Evolutionary conservation across 495 filamentous ascomycete species (phyloP), one percentile per base, ranked within the genome.

Genomic region (Venustampulla echinocandica): DNA sequence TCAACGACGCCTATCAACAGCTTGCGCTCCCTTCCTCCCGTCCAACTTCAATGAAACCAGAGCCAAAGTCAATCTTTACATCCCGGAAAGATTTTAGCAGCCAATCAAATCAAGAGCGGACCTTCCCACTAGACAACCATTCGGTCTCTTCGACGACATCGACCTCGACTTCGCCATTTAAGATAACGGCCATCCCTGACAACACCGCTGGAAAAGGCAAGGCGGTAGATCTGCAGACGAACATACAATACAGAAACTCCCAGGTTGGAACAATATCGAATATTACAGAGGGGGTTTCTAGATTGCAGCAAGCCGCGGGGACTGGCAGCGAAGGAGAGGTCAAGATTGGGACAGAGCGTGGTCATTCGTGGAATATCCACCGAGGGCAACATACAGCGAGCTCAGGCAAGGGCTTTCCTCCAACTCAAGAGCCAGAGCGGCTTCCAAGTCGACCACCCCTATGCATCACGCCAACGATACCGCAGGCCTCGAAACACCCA

Each of bases 11-110:
- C n/a, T n/a, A n/a, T n/a, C n/a, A n/a, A n/a, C n/a, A n/a, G n/a
- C n/a, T n/a, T n/a, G n/a, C n/a, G n/a, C n/a, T n/a, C n/a, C n/a
- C n/a, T n/a, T n/a, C n/a, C n/a, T n/a, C n/a, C n/a, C n/a, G n/a
- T n/a, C n/a, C n/a, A n/a, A n/a, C n/a, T n/a, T n/a, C n/a, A n/a
- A 55, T 55, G 52, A 55, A 22, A 33, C 42, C 38, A 15, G 42
- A 55, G 39, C 43, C 53, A 13, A 52, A 48, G 21, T 56, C 53
- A n/a, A 56, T 56, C 25, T 52, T 48, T 27, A 56, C 47, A 15
- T 45, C 53, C 2, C 39, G 48, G 41, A 56, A 40, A 40, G 44
- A 47, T 10, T 47, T 56, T 19, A 25, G 24, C 15, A 47, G 23
- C 44, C 44, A 52, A 48, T 41, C 44, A 41, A 25, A 9, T 25